Evolutionary conservation across 2,329 filamentous ascomycete species (phyloP).

Genomic region (Claviceps lovelessii): DNA sequence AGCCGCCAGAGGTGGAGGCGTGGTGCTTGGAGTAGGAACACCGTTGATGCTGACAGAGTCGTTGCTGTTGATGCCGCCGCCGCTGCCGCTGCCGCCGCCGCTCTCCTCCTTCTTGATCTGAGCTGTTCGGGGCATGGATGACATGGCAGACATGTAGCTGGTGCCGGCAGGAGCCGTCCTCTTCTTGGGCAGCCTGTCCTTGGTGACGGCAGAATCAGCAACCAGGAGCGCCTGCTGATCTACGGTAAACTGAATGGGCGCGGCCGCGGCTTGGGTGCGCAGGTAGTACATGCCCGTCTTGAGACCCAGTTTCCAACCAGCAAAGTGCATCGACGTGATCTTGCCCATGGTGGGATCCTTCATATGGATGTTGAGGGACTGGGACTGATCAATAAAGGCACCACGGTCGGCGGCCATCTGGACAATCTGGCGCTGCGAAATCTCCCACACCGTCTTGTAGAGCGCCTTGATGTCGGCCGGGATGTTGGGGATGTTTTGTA

Average conservation of each 20-base stretch:
- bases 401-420: constrained; percentile 98
- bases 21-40: constrained; percentile 53
- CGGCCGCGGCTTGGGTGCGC: constrained; percentile 89
- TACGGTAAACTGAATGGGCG: constrained; percentile 97
- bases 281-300: constrained; percentile 99
- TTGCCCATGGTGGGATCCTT: constrained; percentile 99
- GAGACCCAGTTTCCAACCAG: constrained; percentile 95
- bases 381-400: constrained; percentile 97
- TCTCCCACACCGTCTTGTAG: constrained; percentile 99
- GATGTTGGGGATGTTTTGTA: constrained; percentile 95
- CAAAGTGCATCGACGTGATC: constrained; percentile 99
- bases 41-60: constrained; percentile 35
- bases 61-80: constrained; percentile 7
- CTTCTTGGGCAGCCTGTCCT: constrained; percentile 53
- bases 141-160: constrained; percentile 42
- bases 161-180: constrained; percentile 42
- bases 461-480: constrained; percentile 88
- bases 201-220: constrained; percentile 63
- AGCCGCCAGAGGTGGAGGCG: constrained; percentile 36
- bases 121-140: constrained; percentile 53
- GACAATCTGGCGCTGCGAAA: constrained; percentile 85
- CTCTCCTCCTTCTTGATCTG: constrained; percentile 41
- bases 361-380: constrained; percentile 99
- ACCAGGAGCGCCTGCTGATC: constrained; percentile 91
- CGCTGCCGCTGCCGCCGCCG: not conserved